Evolutionary conservation across 345 rosid genomes (phyloP).

Genomic region (Physaria fendleri): DNA sequence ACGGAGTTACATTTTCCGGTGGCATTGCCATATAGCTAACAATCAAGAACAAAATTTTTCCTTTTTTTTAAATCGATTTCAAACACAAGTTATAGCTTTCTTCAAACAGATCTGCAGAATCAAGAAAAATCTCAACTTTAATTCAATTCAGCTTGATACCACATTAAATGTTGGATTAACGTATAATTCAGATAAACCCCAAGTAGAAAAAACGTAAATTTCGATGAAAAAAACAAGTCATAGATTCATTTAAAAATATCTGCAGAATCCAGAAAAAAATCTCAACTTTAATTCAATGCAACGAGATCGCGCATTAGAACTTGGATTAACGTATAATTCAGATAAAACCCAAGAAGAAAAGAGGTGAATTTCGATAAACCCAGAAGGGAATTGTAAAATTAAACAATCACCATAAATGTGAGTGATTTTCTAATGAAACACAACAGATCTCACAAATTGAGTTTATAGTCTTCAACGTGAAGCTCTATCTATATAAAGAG

Average conservation of each 20-base stretch:
- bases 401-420: slow-evolving; percentile 19
- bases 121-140: background rate
- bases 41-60: background rate
- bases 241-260: slow-evolving; percentile 21
- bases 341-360: slow-evolving; percentile 7
- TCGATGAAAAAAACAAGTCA: slow-evolving; percentile 8
- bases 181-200: slow-evolving; percentile 10
- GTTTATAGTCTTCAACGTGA: slow-evolving; percentile 21
- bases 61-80: background rate
- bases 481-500: slow-evolving; percentile 12
- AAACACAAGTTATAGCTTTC: slow-evolving; percentile 14
- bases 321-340: slow-evolving; percentile 2
- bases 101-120: slow-evolving; percentile 25
- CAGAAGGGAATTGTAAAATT: background rate
- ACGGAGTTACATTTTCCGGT: slow-evolving; percentile 47
- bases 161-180: background rate
- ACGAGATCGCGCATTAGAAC: slow-evolving; percentile 19
- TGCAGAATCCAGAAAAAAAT: background rate
- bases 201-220: background rate
- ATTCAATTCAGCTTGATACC: slow-evolving; percentile 19
- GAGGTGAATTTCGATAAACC: background rate
- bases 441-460: slow-evolving; percentile 34
- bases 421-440: background rate
- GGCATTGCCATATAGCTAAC: slow-evolving; percentile 75
- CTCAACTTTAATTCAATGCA: background rate